Evolutionary conservation across 352 stramenopile species (phyloP).

Genomic region (Globisporangium okanoganense): DNA sequence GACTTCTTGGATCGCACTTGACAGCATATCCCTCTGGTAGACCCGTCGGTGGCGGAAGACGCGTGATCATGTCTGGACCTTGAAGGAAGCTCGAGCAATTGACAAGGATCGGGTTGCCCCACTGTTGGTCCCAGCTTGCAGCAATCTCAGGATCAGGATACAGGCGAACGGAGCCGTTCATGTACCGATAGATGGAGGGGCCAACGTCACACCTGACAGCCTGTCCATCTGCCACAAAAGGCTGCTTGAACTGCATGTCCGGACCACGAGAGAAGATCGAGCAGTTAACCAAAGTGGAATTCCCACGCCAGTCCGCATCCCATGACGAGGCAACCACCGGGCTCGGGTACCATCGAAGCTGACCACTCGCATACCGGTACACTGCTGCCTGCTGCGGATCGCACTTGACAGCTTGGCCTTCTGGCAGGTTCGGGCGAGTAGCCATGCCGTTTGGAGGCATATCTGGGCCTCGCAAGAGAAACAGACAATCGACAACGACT

Average conservation of each 20-base stretch:
- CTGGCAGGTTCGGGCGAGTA: not conserved
- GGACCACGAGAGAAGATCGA: constrained; percentile 9
- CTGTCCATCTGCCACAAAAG: constrained; percentile 10
- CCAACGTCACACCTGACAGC: constrained; percentile 11
- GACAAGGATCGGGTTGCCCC: not conserved
- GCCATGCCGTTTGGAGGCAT: not conserved
- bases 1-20: constrained; percentile 4
- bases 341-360: constrained; percentile 20
- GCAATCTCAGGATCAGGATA: constrained; percentile 23
- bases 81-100: constrained; percentile 16
- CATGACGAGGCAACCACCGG: constrained; percentile 20
- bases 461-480: not conserved
- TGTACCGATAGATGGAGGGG: constrained; percentile 7
- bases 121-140: constrained; percentile 22
- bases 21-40: constrained; percentile 5
- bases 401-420: constrained; percentile 16
- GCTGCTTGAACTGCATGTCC: constrained; percentile 14
- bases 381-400: not conserved
- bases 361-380: constrained; percentile 17
- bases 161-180: constrained; percentile 11
- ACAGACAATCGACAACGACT: not conserved
- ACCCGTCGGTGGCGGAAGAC: not conserved
- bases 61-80: constrained; percentile 1
- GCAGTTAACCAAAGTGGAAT: constrained; percentile 19
- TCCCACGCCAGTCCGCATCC: constrained; percentile 17